A percentile compares a stretch with the other conserved stretches of the same genome.
Conservation (phyloP, 352 stramenopile species). For the Phytopythium chamaehyphon region DNA sequence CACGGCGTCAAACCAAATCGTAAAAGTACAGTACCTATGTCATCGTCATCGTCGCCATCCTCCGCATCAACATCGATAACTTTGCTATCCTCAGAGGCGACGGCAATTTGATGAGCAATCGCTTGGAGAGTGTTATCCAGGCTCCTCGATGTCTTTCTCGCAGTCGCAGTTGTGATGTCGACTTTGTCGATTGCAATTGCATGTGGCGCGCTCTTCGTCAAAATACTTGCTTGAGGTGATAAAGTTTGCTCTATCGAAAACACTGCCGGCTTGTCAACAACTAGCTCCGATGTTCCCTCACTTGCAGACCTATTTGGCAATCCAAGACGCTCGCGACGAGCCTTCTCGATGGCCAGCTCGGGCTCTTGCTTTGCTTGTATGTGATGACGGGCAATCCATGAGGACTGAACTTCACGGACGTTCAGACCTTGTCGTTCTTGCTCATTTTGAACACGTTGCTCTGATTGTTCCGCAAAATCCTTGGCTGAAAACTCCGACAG, state of each 20-base stretch:
- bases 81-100: too few species aligned
- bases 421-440: slow-evolving; percentile 19
- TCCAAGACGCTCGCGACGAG: slow-evolving; percentile 22
- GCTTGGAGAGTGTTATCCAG: too few species aligned
- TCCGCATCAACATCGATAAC: slow-evolving; percentile 5
- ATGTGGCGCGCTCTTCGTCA: too few species aligned
- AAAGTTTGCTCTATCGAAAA: too few species aligned
- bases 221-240: too few species aligned
- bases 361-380: slow-evolving; percentile 36
- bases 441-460: slow-evolving; percentile 8
- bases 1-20: background rate
- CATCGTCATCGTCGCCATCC: slow-evolving; percentile 38
- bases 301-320: slow-evolving; percentile 1
- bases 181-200: too few species aligned
- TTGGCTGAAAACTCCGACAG: slow-evolving; percentile 30
- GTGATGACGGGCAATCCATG: slow-evolving; percentile 37
- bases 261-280: too few species aligned
- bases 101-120: too few species aligned
- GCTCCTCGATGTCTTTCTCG: too few species aligned
- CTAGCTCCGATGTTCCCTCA: too few species aligned
- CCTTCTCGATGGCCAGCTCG: slow-evolving; percentile 39
- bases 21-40: slow-evolving; percentile 5
- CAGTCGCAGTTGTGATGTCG: too few species aligned
- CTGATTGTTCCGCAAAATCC: slow-evolving; percentile 22
- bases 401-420: slow-evolving; percentile 22